Evolutionary conservation across 2,329 filamentous ascomycete genomes (phyloP).

Genomic region (Scleromitrula shiraiana): DNA sequence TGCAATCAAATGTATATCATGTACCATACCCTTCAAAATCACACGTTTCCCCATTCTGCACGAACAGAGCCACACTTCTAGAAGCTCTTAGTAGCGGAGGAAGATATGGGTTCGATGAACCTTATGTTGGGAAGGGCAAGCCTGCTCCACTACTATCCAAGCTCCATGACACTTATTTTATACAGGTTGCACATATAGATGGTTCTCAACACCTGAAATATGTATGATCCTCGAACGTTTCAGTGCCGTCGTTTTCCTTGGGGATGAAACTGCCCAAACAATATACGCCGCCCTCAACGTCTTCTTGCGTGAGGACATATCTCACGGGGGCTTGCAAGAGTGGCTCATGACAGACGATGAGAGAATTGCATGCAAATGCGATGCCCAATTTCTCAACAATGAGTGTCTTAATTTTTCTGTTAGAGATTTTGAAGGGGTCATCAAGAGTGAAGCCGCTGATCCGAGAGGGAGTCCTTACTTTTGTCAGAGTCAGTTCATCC

Average conservation of each 20-base stretch:
- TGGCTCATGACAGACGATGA: conserved; percentile 32
- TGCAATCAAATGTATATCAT: conserved; percentile 18
- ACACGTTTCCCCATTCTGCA: conserved; percentile 19
- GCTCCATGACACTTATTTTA: neutral
- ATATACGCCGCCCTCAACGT: conserved; percentile 39
- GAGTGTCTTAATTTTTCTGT: conserved; percentile 28
- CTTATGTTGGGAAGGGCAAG: conserved; percentile 28
- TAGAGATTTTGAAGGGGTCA: conserved; percentile 17
- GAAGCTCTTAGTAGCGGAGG: conserved; percentile 35
- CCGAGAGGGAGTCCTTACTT: conserved; percentile 13
- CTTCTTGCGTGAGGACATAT: conserved; percentile 35
- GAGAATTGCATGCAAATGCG: conserved; percentile 31
- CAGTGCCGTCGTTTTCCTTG: conserved; percentile 35
- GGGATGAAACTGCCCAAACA: conserved; percentile 33
- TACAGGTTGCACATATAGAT: conserved; percentile 35
- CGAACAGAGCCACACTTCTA: conserved; percentile 29
- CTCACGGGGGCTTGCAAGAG: conserved; percentile 32
- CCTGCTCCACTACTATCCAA: neutral
- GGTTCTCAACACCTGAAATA: conserved; percentile 35
- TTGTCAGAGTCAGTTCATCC: conserved; percentile 13
- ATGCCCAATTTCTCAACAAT: conserved; percentile 33
- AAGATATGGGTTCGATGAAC: conserved; percentile 34
- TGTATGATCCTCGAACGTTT: conserved; percentile 38
- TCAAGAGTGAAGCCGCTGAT: conserved; percentile 13
- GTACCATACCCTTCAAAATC: conserved; percentile 11